Evolutionary conservation across 768 basidiomycete species (phyloP).

Genomic region (Termitomyces sp.): DNA sequence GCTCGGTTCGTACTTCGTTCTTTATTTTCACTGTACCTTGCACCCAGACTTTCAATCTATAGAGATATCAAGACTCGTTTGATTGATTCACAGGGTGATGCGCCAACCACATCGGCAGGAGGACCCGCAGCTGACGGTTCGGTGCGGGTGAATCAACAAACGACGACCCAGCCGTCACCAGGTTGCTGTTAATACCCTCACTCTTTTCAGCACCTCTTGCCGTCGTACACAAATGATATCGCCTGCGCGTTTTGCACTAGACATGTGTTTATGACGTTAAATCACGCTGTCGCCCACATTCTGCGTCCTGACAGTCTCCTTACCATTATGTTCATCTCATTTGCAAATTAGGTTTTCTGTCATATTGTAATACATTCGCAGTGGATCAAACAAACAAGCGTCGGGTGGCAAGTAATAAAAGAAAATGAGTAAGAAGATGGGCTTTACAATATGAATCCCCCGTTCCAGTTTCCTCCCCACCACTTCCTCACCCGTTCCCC

Average conservation of each 20-base stretch:
- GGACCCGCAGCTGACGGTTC: constrained; percentile 46
- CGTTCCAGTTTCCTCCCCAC: constrained; percentile 92
- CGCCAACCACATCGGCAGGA: constrained; percentile 32
- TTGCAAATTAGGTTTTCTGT: constrained; percentile 15
- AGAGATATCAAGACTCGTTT: constrained; percentile 97
- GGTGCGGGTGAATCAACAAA: constrained; percentile 58
- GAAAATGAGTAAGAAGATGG: neutral
- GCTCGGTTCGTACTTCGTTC: constrained; percentile 61
- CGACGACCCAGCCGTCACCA: constrained; percentile 34
- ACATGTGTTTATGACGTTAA: neutral
- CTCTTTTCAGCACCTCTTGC: neutral
- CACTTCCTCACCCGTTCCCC: constrained; percentile 83
- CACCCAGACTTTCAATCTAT: constrained; percentile 19
- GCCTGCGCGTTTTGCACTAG: neutral
- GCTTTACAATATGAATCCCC: constrained; percentile 17
- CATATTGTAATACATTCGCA: constrained; percentile 20
- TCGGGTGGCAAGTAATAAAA: neutral
- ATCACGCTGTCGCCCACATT: neutral
- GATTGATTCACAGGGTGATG: constrained; percentile 87
- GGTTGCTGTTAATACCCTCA: constrained; percentile 47
- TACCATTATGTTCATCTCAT: constrained; percentile 13
- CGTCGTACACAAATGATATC: constrained; percentile 1
- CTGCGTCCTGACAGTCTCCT: constrained; percentile 7
- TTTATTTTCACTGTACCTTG: neutral
- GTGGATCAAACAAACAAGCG: constrained; percentile 9